phyloP scores from a whole-genome alignment of 2,329 filamentous ascomycete genomes.

The Verticillium isaacii region DNA sequence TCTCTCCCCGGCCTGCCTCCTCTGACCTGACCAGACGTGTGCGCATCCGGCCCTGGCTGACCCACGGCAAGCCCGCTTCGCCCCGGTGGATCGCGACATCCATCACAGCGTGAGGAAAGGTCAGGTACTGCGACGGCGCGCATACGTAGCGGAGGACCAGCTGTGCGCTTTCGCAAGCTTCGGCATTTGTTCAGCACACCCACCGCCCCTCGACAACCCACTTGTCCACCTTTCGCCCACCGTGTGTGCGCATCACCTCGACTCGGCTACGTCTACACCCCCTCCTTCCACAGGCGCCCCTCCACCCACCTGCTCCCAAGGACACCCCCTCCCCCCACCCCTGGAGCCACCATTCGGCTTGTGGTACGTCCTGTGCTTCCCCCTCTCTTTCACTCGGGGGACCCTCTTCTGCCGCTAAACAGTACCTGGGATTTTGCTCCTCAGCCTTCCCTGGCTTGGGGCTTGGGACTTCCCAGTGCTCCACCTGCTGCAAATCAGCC shows the following conservation, averaged over 20 bases:
- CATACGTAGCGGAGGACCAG: not conserved
- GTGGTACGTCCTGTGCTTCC: not conserved
- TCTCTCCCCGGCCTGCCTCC: not conserved
- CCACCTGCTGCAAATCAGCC: slow-evolving; percentile 12
- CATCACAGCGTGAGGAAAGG: not conserved
- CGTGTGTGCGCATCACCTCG: not conserved
- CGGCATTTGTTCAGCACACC: not conserved
- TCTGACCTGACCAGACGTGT: not conserved
- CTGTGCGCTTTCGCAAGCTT: not conserved
- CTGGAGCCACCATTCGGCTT: not conserved
- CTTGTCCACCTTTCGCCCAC: not conserved
- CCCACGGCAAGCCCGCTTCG: not conserved
- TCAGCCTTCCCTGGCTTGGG: slow-evolving; percentile 3
- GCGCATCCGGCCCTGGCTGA: not conserved
- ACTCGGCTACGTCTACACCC: not conserved
- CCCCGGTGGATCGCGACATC: not conserved
- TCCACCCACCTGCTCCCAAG: not conserved
- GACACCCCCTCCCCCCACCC: not conserved
- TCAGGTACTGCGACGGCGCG: not conserved
- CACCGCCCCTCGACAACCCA: not conserved
- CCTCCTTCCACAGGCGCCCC: not conserved
- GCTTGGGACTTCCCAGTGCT: not conserved
- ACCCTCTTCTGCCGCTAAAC: slow-evolving; percentile 2
- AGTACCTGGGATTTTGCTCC: slow-evolving; percentile 3
- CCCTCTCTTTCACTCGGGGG: not conserved